Base-by-base conservation (phyloP, 2,329 filamentous ascomycete species). In the Verticillium albo-atrum region DNA sequence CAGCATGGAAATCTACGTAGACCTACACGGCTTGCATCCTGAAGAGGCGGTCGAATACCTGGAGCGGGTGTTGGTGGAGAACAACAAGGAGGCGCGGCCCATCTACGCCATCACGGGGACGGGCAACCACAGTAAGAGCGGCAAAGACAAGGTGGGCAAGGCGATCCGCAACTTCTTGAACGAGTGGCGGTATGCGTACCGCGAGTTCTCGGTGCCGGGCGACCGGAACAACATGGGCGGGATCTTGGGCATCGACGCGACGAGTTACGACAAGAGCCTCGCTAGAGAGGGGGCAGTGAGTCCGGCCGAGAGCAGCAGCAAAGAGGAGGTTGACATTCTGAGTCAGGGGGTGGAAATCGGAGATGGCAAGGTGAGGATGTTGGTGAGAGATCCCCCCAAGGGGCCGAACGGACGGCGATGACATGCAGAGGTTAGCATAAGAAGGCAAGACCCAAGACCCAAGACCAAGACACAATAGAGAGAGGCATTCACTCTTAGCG, bases 61-160 rank as follows among this genome's bases (percentile, higher is more conserved):
- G 4, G 92, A 95, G 73, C 89, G 89, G 64, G 90, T 96, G 42
- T 86, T 99, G 25, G 80, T 93, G 62, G 91, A 96, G 69, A 95
- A 97, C 69, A 84, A 82, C 65, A 82, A 86, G 65, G 87, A 90
- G 66, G 82, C 82, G 35, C 84, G 87, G 25, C 90, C 94, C 3
- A 84, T 99, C 50, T 99, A 98, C 72, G 93, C 93, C 65, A 98
- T 99, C 72, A 97, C 93, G 1, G 95, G 95, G 52, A 98, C 94
- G 1, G 95, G 94, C 3, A 93, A 98, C 70, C 95, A 99, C 76
- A 96, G 91, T 73, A 98, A 98, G 80, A 97, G 97, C 71, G 94
- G 95, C 68, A 98, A 98, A 74, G 95, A 99, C 75, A 99, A 99
- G 77, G 91, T 99, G 35, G 94, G 94, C 70, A 97, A 96, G 76